Base-by-base conservation (phyloP, 345 rosid species). In the Erodium maritimum region DNA sequence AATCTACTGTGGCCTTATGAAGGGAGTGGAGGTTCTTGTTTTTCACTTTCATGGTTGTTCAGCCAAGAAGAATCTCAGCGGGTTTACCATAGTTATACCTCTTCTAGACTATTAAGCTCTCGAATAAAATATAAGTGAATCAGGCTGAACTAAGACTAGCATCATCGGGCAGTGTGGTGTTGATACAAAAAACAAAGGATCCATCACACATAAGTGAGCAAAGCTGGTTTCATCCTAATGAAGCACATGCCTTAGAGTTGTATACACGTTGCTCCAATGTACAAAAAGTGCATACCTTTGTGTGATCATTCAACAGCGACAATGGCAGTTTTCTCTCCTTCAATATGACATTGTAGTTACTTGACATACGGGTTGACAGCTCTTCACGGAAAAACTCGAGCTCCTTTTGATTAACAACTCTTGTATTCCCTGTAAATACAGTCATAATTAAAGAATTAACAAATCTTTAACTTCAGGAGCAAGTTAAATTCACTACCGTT, bases 311-410 rank as follows among this genome's bases (percentile, higher is more conserved):
- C 58, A 89, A 78, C 5, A 89, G 95, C 18, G 99, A 89, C 56
- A 88, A 53, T 0, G 97, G 97, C 62, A 88, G 66, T 68, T 81
- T 86, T 76, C 77, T 83, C 72, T 77, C 87, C 77, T 82, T 89
- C 74, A 89, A 58, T 51, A 93, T 74, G 21, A 93, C 95, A 75
- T 89, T 93, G 18, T 78, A 85, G 65, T 54, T 77, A 58, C 77
- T 87, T 1, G 95, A 80, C 89, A 76, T 83, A 54, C 78, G 82
- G 54, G 50, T 68, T 24, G 74, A 76, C 17, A 89, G 72, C 85
- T 87, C 94, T 37, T 93, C 94, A 3, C 95, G 79, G 52, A 86
- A 87, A 58, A 77, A 78, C 42, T 83, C 95, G 3, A 93, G 86
- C 75, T 83, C 77, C 34, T 82, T 82, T 76, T 89, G 96, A 74